Conservation (phyloP, 1,284 basidiomycete species). For the Rhodotorula sp. region DNA sequence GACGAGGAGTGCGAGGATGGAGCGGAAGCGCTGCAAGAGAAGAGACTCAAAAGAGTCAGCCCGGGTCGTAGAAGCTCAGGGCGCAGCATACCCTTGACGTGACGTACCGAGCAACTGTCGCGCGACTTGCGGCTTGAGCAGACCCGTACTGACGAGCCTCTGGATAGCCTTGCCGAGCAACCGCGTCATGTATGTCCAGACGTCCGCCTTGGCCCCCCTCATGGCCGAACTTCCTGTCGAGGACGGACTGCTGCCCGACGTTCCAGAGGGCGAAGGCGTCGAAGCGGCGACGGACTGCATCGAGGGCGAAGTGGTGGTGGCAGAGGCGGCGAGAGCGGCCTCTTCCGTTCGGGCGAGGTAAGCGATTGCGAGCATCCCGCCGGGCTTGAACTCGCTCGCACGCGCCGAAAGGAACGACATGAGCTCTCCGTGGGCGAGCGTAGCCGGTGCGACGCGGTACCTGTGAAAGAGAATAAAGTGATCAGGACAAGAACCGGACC, state of each 20-base stretch:
- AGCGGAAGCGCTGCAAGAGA: constrained; percentile 45
- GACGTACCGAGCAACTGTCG: constrained; percentile 47
- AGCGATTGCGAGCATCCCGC: constrained; percentile 49
- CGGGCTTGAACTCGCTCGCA: constrained; percentile 50
- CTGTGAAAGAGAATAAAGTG: background rate
- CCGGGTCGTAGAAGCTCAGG: background rate
- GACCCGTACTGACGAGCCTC: constrained; percentile 50
- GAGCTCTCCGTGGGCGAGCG: constrained; percentile 50
- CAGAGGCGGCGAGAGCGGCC: constrained; percentile 8
- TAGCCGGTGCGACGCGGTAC: constrained; percentile 42
- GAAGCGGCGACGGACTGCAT: background rate
- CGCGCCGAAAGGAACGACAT: constrained; percentile 48
- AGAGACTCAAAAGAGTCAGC: background rate
- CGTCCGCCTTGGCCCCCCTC: constrained; percentile 42
- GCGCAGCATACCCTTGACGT: background rate
- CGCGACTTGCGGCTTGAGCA: constrained; percentile 51
- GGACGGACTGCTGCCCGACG: background rate
- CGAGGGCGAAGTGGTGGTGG: constrained; percentile 3
- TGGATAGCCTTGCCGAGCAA: constrained; percentile 51
- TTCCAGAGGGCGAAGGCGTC: background rate
- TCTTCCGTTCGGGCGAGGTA: constrained; percentile 49
- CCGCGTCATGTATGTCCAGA: constrained; percentile 49
- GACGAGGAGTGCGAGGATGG: constrained; percentile 49
- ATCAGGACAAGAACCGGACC: background rate
- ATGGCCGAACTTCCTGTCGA: background rate